Base-by-base conservation (phyloP, 257 asterid genomes). In the Gentiana macrophylla region DNA sequence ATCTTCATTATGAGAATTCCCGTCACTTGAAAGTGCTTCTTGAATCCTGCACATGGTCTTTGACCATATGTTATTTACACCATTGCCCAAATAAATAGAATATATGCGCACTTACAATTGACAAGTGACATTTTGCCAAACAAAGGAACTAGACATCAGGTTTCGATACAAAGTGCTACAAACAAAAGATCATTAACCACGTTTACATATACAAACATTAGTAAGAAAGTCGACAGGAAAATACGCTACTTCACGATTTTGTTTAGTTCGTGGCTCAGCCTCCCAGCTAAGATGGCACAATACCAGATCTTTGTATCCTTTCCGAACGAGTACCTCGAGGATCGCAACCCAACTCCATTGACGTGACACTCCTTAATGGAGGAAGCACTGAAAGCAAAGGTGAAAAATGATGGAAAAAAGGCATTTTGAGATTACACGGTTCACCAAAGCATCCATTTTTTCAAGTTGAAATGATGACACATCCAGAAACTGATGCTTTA, bases 21-120 rank as follows among this genome's bases (percentile, higher is more conserved):
- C 72, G 55, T 70, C 69, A 64, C 54, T 69, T 62, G 80, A 64
- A 53, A 92, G 89, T 59, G 72, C 72, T 36, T 81, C 91, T 75
- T 85, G 94, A 63, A 92, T 82, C 66, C 86, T 83, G 81, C 97
- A 86, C 80, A 88, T 66, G 77, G 89, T 85, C 98, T 92, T 77
- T 72, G 74, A 73, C 61, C 68, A 78, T 52, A 62, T 66, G 69
- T 75, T 58, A 57, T 59, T 70, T 50, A 74, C 66, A 74, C 55
- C 56, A 74, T 62, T 50, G 44, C 53, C 66, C 56, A 57, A 13
- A 51, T 52, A 44, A 76, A 59, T 50, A 52, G 56, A 60, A 62
- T 36, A 5, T 61, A 54, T 58, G 44, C 12, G 37, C 51, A 53
- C n/a, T 34, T 2, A 0, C 11, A 49, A 34, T 11, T 50, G 6